Evolutionary conservation across 805 yeast genomes (phyloP).

Genomic region (Candida maltosa): DNA sequence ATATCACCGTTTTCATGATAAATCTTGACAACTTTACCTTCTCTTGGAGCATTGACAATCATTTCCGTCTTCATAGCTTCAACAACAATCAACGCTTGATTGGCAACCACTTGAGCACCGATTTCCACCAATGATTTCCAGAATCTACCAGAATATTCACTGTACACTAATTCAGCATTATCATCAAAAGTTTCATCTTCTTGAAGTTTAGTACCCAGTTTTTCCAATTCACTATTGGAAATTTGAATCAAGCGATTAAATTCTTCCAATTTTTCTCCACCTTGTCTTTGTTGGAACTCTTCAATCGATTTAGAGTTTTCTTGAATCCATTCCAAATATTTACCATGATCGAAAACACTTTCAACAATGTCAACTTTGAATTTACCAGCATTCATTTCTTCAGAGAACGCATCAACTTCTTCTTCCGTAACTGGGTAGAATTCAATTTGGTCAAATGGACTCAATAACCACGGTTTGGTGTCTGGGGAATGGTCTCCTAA

Average conservation of each 20-base stretch:
- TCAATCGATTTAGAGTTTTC: conserved; percentile 71
- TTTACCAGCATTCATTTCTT: conserved; percentile 76
- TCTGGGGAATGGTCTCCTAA: conserved; percentile 58
- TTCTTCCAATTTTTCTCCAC: conserved; percentile 80
- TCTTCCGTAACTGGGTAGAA: conserved; percentile 88
- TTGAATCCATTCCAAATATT: conserved; percentile 76
- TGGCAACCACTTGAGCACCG: conserved; percentile 70
- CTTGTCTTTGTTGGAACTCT: conserved; percentile 61
- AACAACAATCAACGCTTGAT: conserved; percentile 81
- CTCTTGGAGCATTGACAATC: conserved; percentile 70
- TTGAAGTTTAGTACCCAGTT: conserved; percentile 43
- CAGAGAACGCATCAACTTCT: conserved; percentile 69
- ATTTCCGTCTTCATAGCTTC: conserved; percentile 99
- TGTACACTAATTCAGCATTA: conserved; percentile 74
- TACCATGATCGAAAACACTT: conserved; percentile 75
- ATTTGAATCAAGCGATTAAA: conserved; percentile 80
- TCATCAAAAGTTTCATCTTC: conserved; percentile 66
- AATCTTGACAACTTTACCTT: conserved; percentile 71
- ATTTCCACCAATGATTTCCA: conserved; percentile 87
- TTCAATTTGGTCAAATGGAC: conserved; percentile 92
- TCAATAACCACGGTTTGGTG: conserved; percentile 83
- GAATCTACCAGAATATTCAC: conserved; percentile 95
- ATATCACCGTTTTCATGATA: conserved; percentile 87
- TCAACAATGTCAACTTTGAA: conserved; percentile 74
- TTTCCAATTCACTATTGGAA: conserved; percentile 69